phyloP scores from a whole-genome alignment of 2,329 filamentous ascomycete species.

The Periglandula ipomoeae region DNA sequence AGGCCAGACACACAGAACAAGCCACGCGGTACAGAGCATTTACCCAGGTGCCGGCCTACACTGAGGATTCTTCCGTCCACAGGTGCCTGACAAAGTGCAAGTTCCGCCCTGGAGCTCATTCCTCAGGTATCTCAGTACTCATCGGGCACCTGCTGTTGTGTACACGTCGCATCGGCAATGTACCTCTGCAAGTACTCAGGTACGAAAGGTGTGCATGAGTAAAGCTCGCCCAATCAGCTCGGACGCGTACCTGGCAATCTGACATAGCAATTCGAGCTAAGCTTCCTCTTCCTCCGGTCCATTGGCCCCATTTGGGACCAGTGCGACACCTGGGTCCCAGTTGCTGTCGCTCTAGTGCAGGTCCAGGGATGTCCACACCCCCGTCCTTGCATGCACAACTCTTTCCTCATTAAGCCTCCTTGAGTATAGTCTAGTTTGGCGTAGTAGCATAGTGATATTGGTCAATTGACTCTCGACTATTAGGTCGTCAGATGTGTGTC shows the following conservation, averaged over 20 bases:
- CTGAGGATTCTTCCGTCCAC: too few species aligned
- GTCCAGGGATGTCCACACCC: neutral
- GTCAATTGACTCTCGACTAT: neutral
- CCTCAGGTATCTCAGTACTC: too few species aligned
- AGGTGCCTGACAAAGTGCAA: neutral
- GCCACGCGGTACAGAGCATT: too few species aligned
- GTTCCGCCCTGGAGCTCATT: neutral
- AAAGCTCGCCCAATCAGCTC: slow-evolving; percentile 2
- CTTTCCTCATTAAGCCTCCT: neutral
- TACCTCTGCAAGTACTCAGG: neutral
- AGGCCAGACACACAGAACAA: too few species aligned
- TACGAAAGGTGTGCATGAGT: neutral
- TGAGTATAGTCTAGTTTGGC: neutral
- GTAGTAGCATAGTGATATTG: neutral
- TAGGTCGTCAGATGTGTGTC: neutral
- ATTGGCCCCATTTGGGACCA: neutral
- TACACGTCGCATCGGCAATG: neutral
- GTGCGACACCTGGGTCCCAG: neutral
- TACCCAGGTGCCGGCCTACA: too few species aligned
- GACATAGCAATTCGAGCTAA: too few species aligned
- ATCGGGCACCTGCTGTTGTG: neutral
- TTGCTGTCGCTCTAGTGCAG: neutral
- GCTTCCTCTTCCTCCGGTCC: neutral
- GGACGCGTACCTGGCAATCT: slow-evolving; percentile 6
- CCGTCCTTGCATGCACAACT: neutral